Percentiles rank a stretch among this genome's conserved stretches.
phyloP scores from a whole-genome alignment of 2,329 filamentous ascomycete genomes.

The Stylonectria norvegica region DNA sequence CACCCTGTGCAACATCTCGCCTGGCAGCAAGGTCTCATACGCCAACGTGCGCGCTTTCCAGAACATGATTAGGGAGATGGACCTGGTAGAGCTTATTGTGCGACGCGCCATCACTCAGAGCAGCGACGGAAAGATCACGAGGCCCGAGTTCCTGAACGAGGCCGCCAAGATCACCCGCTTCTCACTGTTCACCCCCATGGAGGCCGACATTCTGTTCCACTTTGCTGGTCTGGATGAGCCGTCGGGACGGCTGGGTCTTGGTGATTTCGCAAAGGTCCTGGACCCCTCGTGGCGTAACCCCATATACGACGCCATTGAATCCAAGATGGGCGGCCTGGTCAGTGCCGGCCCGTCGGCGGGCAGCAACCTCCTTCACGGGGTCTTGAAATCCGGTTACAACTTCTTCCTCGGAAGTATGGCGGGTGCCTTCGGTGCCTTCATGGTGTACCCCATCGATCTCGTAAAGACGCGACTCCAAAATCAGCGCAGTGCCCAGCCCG shows the following conservation, averaged over 20 bases:
- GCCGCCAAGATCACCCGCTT: conserved; percentile 88
- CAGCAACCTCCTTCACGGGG: conserved; percentile 51
- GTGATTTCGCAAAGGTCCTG: conserved; percentile 90
- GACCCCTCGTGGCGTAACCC: conserved; percentile 85
- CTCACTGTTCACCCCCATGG: conserved; percentile 96
- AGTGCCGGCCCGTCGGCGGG: conserved; percentile 28
- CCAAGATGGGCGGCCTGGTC: conserved; percentile 29
- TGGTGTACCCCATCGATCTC: conserved; percentile 98
- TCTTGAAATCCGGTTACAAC: conserved; percentile 74
- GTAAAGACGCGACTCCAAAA: conserved; percentile 99
- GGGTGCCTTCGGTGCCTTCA: conserved; percentile 96
- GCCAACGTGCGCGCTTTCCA: conserved; percentile 97
- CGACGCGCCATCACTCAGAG: conserved; percentile 82
- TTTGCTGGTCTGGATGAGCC: conserved; percentile 91
- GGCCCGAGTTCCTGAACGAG: conserved; percentile 91
- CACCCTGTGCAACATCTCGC: conserved; percentile 91
- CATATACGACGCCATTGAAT: conserved; percentile 48
- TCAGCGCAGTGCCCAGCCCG: conserved; percentile 78
- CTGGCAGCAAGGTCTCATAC: conserved; percentile 91
- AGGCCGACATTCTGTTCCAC: conserved; percentile 97
- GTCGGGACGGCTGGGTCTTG: conserved; percentile 75
- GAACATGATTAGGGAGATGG: conserved; percentile 97
- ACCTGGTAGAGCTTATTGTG: conserved; percentile 90
- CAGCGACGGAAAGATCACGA: conserved; percentile 86
- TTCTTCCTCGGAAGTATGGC: conserved; percentile 86